phyloP scores from a whole-genome alignment of 148 eudicot genomes.

The Cornus controversa region DNA sequence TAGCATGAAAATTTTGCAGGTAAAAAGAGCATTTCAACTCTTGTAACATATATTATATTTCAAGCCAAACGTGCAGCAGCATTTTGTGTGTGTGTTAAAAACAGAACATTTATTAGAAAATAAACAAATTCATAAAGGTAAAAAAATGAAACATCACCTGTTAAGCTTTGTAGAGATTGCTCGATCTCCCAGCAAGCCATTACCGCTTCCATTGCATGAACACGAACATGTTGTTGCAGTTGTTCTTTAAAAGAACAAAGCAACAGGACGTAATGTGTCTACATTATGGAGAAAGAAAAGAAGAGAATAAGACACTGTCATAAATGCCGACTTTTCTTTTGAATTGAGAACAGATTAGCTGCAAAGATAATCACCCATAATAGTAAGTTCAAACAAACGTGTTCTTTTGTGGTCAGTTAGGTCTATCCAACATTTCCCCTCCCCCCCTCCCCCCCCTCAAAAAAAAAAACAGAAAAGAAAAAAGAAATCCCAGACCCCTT shows the following conservation, averaged over 20 bases:
- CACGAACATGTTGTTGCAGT: slow-evolving; percentile 94
- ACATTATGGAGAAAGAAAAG: neutral
- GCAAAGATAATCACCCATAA: neutral
- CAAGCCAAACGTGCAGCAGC: neutral
- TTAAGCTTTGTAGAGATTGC: slow-evolving; percentile 92
- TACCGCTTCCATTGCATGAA: slow-evolving; percentile 99
- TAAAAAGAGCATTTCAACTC: neutral
- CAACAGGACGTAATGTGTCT: slow-evolving; percentile 90
- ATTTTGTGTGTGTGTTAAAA: neutral
- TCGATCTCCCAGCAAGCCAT: slow-evolving; percentile 99
- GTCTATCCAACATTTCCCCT: neutral
- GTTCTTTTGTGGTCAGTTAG: neutral
- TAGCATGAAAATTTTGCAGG: neutral
- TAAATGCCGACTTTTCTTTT: neutral
- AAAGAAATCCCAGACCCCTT: neutral
- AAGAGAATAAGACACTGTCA: neutral
- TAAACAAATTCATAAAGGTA: neutral
- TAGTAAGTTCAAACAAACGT: neutral
- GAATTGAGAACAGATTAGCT: neutral
- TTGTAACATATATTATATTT: no score
- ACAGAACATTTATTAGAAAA: neutral
- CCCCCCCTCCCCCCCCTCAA: no score
- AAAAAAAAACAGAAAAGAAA: no score
- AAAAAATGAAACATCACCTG: slow-evolving; percentile 42
- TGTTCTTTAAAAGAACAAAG: slow-evolving; percentile 92